Evolutionary conservation across 2,329 filamentous ascomycete genomes (phyloP).

Genomic region (Cladophialophora chaetospira): DNA sequence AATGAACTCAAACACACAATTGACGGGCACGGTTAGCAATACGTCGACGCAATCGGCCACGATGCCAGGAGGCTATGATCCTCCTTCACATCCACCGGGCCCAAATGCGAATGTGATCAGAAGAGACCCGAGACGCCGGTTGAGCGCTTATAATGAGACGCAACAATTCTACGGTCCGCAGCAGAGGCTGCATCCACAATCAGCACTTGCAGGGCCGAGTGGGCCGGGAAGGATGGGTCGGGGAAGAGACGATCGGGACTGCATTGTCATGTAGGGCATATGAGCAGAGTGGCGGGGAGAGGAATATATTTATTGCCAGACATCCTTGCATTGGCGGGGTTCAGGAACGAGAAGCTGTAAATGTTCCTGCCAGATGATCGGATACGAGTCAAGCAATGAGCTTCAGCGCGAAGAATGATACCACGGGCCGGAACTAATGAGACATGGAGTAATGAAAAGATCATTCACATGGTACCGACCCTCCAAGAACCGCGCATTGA

Average conservation of each 20-base stretch:
- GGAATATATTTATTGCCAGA: too few species aligned
- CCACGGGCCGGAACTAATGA: background rate
- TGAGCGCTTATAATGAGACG: slow-evolving; percentile 27
- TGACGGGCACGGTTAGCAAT: slow-evolving; percentile 28
- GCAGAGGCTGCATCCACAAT: slow-evolving; percentile 9
- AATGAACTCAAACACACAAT: slow-evolving; percentile 25
- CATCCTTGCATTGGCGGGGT: too few species aligned
- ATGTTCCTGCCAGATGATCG: background rate
- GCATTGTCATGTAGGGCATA: slow-evolving; percentile 25
- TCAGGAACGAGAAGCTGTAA: too few species aligned
- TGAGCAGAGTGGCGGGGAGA: background rate
- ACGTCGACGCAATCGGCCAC: slow-evolving; percentile 18
- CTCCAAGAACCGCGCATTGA: too few species aligned
- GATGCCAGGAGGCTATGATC: background rate
- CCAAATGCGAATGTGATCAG: slow-evolving; percentile 27
- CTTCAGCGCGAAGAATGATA: background rate
- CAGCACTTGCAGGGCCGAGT: background rate
- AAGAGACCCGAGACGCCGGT: slow-evolving; percentile 18
- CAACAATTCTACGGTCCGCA: slow-evolving; percentile 14
- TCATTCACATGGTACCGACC: background rate
- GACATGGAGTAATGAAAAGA: slow-evolving; percentile 9
- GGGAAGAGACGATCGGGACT: slow-evolving; percentile 22
- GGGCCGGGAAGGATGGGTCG: background rate
- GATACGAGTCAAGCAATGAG: background rate
- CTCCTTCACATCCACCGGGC: slow-evolving; percentile 25